phyloP scores from a whole-genome alignment of 352 stramenopile genomes.

The Aphanomyces invadans region DNA sequence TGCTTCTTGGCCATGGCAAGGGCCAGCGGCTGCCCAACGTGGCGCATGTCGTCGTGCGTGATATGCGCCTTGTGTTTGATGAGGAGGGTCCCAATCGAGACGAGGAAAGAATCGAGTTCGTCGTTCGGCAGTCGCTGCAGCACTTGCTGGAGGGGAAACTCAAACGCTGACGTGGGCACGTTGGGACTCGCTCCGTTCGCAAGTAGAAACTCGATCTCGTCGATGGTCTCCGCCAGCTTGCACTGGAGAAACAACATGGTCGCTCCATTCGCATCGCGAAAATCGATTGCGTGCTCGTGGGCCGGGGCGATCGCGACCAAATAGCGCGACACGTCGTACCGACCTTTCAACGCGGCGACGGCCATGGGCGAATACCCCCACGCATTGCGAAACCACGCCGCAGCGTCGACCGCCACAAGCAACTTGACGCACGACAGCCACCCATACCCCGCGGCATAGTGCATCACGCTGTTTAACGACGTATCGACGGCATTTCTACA shows the following conservation, averaged over 20 bases:
- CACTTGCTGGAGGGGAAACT: slow-evolving; percentile 55
- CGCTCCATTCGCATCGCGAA: slow-evolving; percentile 58
- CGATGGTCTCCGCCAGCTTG: slow-evolving; percentile 50
- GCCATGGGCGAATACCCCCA: slow-evolving; percentile 69
- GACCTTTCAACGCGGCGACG: slow-evolving; percentile 60
- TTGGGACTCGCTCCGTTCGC: slow-evolving; percentile 64
- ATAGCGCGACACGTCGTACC: slow-evolving; percentile 43
- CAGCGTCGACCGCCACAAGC: slow-evolving; percentile 42
- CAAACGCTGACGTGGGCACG: slow-evolving; percentile 48
- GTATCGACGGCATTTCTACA: slow-evolving; percentile 55
- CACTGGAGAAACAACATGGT: slow-evolving; percentile 81
- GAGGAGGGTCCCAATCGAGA: slow-evolving; percentile 42
- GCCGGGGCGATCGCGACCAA: slow-evolving; percentile 49
- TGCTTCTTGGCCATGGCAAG: slow-evolving; percentile 46
- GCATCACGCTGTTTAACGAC: slow-evolving; percentile 63
- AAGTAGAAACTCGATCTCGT: slow-evolving; percentile 59
- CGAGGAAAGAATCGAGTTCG: slow-evolving; percentile 19
- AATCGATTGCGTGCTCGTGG: slow-evolving; percentile 55
- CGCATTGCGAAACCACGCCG: slow-evolving; percentile 61
- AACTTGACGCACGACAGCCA: slow-evolving; percentile 61
- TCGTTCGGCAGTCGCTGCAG: slow-evolving; percentile 32
- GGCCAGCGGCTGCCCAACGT: slow-evolving; percentile 41
- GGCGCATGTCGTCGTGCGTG: slow-evolving; percentile 31
- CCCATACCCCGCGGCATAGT: slow-evolving; percentile 71
- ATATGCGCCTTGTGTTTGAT: slow-evolving; percentile 40